These are phyloP conservation scores for Byssothecium circinans DNA, from an alignment of 2,329 filamentous ascomycete species.

Conservation along the genomic window DNA sequence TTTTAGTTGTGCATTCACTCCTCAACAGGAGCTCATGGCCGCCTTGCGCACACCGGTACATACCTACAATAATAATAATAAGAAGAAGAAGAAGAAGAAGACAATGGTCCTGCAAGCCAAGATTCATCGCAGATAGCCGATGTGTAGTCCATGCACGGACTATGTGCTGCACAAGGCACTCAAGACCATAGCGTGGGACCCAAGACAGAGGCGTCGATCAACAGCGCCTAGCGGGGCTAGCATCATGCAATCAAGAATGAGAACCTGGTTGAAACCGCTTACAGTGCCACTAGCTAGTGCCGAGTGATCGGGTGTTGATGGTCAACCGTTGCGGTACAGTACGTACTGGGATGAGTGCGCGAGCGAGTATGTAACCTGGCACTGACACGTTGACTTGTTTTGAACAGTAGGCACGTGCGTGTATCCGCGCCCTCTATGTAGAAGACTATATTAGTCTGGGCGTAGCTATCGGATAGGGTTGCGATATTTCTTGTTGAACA, in stretches of 20 bases:
- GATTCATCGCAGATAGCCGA: conserved; percentile 5
- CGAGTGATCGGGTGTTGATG: conserved; percentile 7
- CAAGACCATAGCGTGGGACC: not conserved
- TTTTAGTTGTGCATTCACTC: not conserved
- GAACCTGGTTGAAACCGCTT: not conserved
- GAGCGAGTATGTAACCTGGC: no score
- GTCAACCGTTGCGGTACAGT: conserved; percentile 6
- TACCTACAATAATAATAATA: no score
- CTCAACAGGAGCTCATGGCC: not conserved
- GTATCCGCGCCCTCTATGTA: not conserved
- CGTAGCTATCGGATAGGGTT: not conserved
- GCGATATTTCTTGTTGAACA: not conserved
- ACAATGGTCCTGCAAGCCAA: no score
- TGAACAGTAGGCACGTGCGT: conserved; percentile 9
- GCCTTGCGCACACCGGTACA: no score
- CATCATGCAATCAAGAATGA: not conserved
- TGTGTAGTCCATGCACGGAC: not conserved
- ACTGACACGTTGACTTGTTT: not conserved
- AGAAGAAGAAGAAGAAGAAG: no score
- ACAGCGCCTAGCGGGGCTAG: not conserved
- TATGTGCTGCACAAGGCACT: not conserved
- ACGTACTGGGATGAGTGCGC: not conserved
- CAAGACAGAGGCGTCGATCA: not conserved
- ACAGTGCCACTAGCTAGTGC: not conserved
- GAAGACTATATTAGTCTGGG: not conserved